A percentile compares a stretch with the other conserved stretches of the same genome.
These are phyloP conservation scores for Singerocomus inundabilis DNA, from an alignment of 1,284 basidiomycete species.

Conservation along the genomic window DNA sequence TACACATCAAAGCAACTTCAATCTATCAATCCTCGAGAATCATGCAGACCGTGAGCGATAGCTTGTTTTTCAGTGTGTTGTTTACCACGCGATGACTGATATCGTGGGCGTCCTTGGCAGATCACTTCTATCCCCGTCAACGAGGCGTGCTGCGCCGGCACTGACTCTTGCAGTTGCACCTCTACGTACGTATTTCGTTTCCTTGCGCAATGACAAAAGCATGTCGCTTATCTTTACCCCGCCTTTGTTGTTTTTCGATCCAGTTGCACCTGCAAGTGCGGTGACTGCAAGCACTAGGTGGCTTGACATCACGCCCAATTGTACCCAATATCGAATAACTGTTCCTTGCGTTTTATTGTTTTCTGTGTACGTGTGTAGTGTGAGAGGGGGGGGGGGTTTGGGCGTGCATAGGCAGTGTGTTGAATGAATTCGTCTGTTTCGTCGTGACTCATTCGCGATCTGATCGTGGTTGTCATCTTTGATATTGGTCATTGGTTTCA, in stretches of 20 bases:
- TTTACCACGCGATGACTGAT: background rate
- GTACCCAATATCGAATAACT: too few species aligned
- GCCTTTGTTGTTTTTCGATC: background rate
- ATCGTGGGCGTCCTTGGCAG: slow-evolving; percentile 1
- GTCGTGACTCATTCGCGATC: too few species aligned
- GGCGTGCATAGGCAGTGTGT: too few species aligned
- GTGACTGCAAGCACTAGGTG: slow-evolving; percentile 22
- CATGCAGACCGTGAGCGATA: slow-evolving; percentile 25
- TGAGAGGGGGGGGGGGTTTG: too few species aligned
- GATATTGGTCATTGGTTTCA: too few species aligned
- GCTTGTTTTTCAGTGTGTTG: background rate
- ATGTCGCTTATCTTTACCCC: background rate
- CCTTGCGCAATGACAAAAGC: background rate
- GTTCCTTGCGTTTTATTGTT: too few species aligned
- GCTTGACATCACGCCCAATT: too few species aligned
- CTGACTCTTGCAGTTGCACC: slow-evolving; percentile 11
- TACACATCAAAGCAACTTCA: slow-evolving; percentile 2
- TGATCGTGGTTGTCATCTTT: too few species aligned
- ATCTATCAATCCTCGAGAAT: slow-evolving; percentile 1
- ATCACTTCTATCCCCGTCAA: slow-evolving; percentile 23
- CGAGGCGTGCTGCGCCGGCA: slow-evolving; percentile 23
- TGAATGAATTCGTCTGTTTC: too few species aligned
- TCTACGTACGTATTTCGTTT: slow-evolving; percentile 5
- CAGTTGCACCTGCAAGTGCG: slow-evolving; percentile 21
- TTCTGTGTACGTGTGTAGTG: too few species aligned